Conservation (phyloP, 306 rosid genomes). For the Albizia julibrissin region DNA sequence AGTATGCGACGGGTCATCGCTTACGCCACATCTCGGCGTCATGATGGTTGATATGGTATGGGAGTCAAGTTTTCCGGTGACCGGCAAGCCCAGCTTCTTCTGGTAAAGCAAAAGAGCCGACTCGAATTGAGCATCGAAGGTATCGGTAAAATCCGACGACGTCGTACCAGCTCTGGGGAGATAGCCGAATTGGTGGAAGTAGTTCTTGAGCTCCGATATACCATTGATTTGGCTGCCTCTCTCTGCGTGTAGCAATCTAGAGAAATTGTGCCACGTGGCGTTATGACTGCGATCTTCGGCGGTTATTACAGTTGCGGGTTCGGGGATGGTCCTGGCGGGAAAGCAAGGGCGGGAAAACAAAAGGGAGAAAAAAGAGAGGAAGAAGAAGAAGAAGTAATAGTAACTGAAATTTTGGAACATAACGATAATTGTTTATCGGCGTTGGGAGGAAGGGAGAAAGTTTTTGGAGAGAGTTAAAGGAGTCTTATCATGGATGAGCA, state of each 20-base stretch:
- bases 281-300: conserved; percentile 43
- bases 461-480: not conserved
- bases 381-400: conserved; percentile 32
- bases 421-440: conserved; percentile 37
- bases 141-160: conserved; percentile 53
- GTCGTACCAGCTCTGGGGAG: conserved; percentile 42
- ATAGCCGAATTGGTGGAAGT: conserved; percentile 85
- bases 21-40: conserved; percentile 87
- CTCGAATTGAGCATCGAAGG: conserved; percentile 60
- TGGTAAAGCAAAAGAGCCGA: conserved; percentile 74
- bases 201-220: conserved; percentile 74
- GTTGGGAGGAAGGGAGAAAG: not conserved
- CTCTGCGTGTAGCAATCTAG: conserved; percentile 68
- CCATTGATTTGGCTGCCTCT: conserved; percentile 67
- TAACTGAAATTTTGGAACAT: conserved; percentile 55
- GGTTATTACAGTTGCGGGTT: conserved; percentile 45
- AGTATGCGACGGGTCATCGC: conserved; percentile 37
- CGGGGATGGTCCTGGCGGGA: conserved; percentile 64
- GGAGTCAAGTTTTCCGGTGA: conserved; percentile 75
- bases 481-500: not conserved
- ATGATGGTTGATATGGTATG: conserved; percentile 63
- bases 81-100: conserved; percentile 59
- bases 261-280: conserved; percentile 76
- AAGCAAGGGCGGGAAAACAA: conserved; percentile 59
- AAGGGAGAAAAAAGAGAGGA: conserved; percentile 33